Evolutionary conservation across 768 basidiomycete species (phyloP), one percentile per base, ranked within the genome.

Genomic region (Pleurotus giganteus): DNA sequence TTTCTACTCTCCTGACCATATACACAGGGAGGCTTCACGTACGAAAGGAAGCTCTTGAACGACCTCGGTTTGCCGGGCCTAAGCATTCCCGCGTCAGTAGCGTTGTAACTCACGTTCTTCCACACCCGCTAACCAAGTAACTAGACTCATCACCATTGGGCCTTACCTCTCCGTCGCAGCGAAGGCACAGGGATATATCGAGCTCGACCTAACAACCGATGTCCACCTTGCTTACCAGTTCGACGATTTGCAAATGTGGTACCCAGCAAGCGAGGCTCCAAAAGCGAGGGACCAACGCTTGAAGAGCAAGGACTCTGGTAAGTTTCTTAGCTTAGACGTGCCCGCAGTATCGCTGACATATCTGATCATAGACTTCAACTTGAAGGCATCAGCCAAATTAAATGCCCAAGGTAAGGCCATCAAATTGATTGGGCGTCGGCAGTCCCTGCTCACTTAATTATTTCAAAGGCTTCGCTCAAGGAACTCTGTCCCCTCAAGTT

Each of bases 91-190:
- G 68, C 66, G 70, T 70, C 57, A 32, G 65, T 46, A 21, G 1
- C 19, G 6, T 15, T 15, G 8, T 34, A 34, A 8, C 21, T 29
- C 8, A 2, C 12, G 17, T 17, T 26, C n/a, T 6, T 47, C 24
- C 19, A 31, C 27, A 21, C 26, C 1, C 4, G 31, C 9, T 39
- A n/a, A 36, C 32, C 17, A 28, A 12, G 9, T 3, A 11, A 3
- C 4, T n/a, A 72, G 74, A 5, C 66, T 79, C 55, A 60, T 79
- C 12, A 67, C 62, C 17, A 43, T 79, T 32, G 77, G 74, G 2
- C 74, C 77, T 2, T 65, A 66, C 2, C 74, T 76, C 65, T 60
- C 69, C 27, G 60, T 77, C 42, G 56, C 63, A 15, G 74, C 61
- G 0, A 57, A 65, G 43, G 66, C 61, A 1, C 55, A 34, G 1